Base-by-base conservation (phyloP, 116 monocot species). In the Zostera marina region DNA sequence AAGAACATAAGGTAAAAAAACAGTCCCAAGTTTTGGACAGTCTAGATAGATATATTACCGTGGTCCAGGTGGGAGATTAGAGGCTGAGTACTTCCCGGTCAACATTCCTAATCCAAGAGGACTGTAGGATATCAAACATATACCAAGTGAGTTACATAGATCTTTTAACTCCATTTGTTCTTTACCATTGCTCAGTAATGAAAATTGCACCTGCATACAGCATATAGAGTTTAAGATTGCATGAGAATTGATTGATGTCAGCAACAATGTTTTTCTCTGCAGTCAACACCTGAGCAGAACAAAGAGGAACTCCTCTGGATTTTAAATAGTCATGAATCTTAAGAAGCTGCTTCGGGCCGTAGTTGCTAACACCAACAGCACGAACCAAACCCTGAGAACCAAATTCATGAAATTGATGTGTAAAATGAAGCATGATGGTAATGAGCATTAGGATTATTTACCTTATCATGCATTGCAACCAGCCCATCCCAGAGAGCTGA, bases 351-450 rank as follows among this genome's bases (percentile, higher is more conserved):
- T 81, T 86, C 16, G 98, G 86, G 1, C 98, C 98, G 58, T 90
- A 98, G 70, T 98, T 98, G 74, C 98, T 98, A 56, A 98, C 98
- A 61, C 98, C 98, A 81, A 98, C 86, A 64, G 77, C 98, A 66
- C 74, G 76, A 70, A 98, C 98, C 73, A 98, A 76, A 54, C 86
- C 98, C 98, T 98, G 56, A 15, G 51, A 68, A 56, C 17, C 46
- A 48, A 47, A 19, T 14, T 32, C 32, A 23, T 46, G 26, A 7
- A 58, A 42, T 19, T 41, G 15, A 65, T 25, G 24, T 25, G 24
- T 25, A 22, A 64, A 45, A 32, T 32, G 44, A 11, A 45, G 52
- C 16, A 3, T n/a, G n/a, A 65, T 11, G n/a, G n/a, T n/a, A n/a
- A n/a, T n/a, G n/a, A n/a, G 20, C 22, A 32, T 46, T 11, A 25